Evolutionary conservation across 305 asterid genomes (phyloP).

Genomic region (Fraxinus xanthoxyloides): DNA sequence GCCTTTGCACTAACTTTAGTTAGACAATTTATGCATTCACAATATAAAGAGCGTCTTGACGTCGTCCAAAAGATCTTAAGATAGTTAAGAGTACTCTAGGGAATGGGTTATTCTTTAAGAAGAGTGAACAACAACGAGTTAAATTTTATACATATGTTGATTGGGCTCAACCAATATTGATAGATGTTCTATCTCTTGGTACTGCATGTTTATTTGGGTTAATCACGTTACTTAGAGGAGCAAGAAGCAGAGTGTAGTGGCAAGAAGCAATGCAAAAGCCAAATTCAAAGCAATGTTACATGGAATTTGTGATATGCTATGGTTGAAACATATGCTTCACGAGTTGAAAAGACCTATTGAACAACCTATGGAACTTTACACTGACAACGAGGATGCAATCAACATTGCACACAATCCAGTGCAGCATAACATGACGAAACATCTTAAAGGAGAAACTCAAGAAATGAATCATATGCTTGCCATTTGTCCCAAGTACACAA

Average conservation of each 20-base stretch:
- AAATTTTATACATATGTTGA: background rate
- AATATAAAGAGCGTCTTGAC: too few relatives aligned
- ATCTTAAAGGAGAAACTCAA: background rate
- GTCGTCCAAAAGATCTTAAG: background rate
- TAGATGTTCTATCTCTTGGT: background rate
- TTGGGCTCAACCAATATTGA: background rate
- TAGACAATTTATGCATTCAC: background rate
- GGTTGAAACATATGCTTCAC: background rate
- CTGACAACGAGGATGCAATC: background rate
- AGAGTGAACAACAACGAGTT: background rate
- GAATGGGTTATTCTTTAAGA: background rate
- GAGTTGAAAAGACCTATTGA: background rate
- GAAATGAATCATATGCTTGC: background rate
- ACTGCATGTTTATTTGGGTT: background rate
- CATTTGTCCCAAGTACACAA: background rate
- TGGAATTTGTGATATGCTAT: background rate
- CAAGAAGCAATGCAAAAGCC: background rate
- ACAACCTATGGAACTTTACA: background rate
- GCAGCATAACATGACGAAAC: background rate
- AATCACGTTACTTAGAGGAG: background rate
- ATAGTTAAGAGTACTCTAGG: background rate
- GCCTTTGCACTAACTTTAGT: background rate
- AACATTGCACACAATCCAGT: background rate
- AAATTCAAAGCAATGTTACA: background rate
- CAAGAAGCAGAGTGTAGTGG: background rate